These are phyloP conservation scores for Fusarium piperis DNA, from an alignment of 2,329 filamentous ascomycete genomes.

Conservation along the genomic window DNA sequence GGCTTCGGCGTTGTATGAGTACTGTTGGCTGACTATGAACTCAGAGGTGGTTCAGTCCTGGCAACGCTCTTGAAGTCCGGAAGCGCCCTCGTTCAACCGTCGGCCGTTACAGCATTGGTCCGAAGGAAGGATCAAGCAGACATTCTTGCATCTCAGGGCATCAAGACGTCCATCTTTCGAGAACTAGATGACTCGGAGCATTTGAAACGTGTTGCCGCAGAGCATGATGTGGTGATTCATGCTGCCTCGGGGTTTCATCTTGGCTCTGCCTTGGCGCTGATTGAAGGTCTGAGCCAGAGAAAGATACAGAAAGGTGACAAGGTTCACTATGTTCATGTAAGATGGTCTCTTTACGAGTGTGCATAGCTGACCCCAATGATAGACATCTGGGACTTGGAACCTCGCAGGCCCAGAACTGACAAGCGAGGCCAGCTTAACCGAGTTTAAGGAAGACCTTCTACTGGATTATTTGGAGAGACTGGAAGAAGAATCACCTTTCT, in stretches of 20 bases:
- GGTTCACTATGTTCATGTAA: background rate
- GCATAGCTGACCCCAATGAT: background rate
- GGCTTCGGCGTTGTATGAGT: background rate
- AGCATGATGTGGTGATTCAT: background rate
- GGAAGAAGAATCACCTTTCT: background rate
- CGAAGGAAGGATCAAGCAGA: constrained; percentile 5
- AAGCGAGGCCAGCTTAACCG: too few relatives aligned
- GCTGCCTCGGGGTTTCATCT: background rate
- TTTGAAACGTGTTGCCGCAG: background rate
- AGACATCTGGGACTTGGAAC: background rate
- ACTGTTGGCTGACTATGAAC: background rate
- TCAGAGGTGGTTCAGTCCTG: constrained; percentile 16
- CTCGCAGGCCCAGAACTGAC: background rate
- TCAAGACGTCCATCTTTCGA: background rate
- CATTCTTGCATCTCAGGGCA: background rate
- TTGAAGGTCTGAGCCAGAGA: background rate
- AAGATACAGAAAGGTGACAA: background rate
- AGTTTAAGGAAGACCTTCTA: background rate
- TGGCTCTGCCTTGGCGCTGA: background rate
- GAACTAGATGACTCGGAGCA: background rate
- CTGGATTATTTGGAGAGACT: background rate
- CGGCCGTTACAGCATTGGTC: constrained; percentile 7
- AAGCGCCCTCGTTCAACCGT: background rate
- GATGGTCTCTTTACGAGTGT: background rate
- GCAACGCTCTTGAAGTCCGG: constrained; percentile 6